A percentile compares a stretch with the other conserved stretches of the same genome.
These are phyloP conservation scores for Blechomonas ayalai DNA, from an alignment of 208 protist species.

Conservation along the genomic window DNA sequence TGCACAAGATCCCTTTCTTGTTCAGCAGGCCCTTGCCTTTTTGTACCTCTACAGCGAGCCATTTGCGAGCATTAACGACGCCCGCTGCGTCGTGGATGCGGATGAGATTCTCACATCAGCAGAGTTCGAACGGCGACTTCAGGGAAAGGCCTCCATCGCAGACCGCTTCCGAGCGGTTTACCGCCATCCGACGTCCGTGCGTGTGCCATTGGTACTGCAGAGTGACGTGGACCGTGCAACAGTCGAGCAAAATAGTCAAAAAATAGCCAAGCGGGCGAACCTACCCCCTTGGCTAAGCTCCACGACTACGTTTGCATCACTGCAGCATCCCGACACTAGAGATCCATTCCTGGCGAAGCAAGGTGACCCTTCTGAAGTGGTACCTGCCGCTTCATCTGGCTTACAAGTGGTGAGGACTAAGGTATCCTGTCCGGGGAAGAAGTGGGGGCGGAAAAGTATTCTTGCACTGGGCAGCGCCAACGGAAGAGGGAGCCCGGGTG, in stretches of 20 bases:
- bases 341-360: too few relatives aligned
- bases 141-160: constrained; percentile 41
- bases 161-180: constrained; percentile 79
- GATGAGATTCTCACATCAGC: constrained; percentile 73
- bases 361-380: too few relatives aligned
- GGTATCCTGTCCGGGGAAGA: not conserved
- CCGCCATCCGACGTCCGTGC: constrained; percentile 52
- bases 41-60: constrained; percentile 42
- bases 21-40: constrained; percentile 82
- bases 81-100: constrained; percentile 37
- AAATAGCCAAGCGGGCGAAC: constrained; percentile 63
- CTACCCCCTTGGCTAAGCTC: constrained; percentile 76
- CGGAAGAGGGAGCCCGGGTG: too few relatives aligned
- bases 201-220: constrained; percentile 46
- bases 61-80: constrained; percentile 69
- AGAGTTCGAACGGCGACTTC: constrained; percentile 57
- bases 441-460: not conserved
- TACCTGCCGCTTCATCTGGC: too few relatives aligned
- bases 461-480: too few relatives aligned
- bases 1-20: constrained; percentile 71
- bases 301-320: constrained; percentile 1
- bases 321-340: too few relatives aligned
- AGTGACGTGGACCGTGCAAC: constrained; percentile 28
- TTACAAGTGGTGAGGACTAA: constrained; percentile 1
- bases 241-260: constrained; percentile 33